phyloP scores from a whole-genome alignment of 176 grass and related monocot genomes.

The Juncus inflexus region DNA sequence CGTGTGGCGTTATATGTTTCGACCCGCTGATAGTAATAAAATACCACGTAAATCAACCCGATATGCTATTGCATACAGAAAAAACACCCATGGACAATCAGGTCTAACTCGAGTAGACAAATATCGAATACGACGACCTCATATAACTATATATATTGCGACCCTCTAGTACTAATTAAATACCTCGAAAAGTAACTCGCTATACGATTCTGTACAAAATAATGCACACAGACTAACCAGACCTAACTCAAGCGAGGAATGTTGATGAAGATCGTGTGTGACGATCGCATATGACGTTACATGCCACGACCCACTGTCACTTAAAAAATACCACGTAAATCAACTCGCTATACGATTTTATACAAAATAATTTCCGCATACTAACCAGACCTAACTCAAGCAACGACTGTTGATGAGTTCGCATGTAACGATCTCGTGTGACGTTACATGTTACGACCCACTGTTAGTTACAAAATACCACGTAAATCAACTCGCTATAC shows the following conservation, averaged over 20 bases:
- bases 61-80: not conserved
- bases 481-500: not conserved
- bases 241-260: not conserved
- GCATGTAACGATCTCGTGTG: no score
- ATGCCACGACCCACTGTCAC: no score
- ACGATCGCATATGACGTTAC: no score
- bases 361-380: not conserved
- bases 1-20: no score
- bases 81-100: not conserved
- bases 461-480: no score
- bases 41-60: not conserved
- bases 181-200: not conserved
- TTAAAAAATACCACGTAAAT: no score
- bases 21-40: no score
- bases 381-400: not conserved
- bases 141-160: no score
- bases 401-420: not conserved
- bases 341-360: slow-evolving; percentile 1
- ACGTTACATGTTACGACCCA: no score
- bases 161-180: no score
- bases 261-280: no score
- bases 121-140: no score
- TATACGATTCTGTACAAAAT: not conserved
- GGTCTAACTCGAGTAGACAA: not conserved
- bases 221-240: not conserved